These are phyloP conservation scores for Colletotrichum orbiculare DNA, from an alignment of 2,329 filamentous ascomycete species.

Conservation along the genomic window DNA sequence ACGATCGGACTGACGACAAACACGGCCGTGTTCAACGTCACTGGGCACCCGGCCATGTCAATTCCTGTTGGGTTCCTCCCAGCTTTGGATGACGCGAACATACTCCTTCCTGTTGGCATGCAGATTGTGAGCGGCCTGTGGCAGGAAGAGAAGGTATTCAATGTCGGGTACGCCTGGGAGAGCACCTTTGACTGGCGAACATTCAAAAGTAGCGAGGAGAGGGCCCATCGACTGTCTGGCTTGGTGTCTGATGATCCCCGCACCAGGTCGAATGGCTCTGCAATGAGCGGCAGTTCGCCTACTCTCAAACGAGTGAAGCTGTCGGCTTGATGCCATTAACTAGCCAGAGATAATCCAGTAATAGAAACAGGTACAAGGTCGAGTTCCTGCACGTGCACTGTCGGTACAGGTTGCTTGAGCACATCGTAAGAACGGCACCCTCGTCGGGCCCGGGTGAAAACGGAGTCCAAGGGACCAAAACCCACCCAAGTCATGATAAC, in stretches of 20 bases:
- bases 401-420: too few relatives aligned
- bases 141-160: constrained; percentile 59
- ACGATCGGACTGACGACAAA: constrained; percentile 66
- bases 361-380: too few relatives aligned
- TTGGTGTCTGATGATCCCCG: not conserved
- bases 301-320: constrained; percentile 27
- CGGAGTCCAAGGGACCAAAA: too few relatives aligned
- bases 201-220: not conserved
- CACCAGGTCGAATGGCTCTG: not conserved
- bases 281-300: constrained; percentile 15
- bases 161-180: constrained; percentile 56
- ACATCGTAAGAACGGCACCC: too few relatives aligned
- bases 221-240: not conserved
- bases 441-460: too few relatives aligned
- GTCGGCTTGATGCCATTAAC: not conserved
- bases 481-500: too few relatives aligned
- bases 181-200: constrained; percentile 55
- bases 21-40: constrained; percentile 67
- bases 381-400: too few relatives aligned
- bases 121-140: constrained; percentile 65
- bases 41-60: constrained; percentile 65
- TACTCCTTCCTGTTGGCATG: constrained; percentile 62
- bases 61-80: constrained; percentile 61
- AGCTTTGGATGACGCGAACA: constrained; percentile 49
- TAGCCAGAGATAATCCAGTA: too few relatives aligned